Evolutionary conservation across 495 filamentous ascomycete species (phyloP).

Genomic region (Articulospora tetracladia): DNA sequence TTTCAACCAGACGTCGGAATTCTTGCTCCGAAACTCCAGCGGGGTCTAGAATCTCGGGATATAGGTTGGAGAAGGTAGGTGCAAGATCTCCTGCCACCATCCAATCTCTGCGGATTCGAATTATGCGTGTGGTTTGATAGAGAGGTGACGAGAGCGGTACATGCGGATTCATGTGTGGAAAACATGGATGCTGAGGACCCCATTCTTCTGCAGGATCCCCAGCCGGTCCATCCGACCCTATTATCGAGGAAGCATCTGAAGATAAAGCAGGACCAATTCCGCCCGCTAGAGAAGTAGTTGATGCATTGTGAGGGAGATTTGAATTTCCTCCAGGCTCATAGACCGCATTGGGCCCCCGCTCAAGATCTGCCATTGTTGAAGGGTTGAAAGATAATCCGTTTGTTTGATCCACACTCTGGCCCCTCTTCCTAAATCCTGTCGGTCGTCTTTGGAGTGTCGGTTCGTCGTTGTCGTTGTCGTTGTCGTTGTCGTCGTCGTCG

Average conservation of each 20-base stretch:
- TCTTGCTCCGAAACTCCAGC: slow-evolving; percentile 72
- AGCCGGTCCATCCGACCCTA: slow-evolving; percentile 39
- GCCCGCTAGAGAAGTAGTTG: slow-evolving; percentile 35
- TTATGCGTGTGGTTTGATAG: slow-evolving; percentile 75
- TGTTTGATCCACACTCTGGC: slow-evolving; percentile 24
- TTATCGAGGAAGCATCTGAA: slow-evolving; percentile 48
- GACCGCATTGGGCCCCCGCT: slow-evolving; percentile 35
- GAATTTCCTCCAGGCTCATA: slow-evolving; percentile 27
- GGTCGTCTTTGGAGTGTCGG: slow-evolving; percentile 28
- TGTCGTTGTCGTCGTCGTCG: slow-evolving; percentile 22
- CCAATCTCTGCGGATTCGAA: slow-evolving; percentile 89
- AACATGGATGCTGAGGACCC: slow-evolving; percentile 89
- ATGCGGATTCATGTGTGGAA: slow-evolving; percentile 88
- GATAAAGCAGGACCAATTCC: slow-evolving; percentile 46
- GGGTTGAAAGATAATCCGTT: slow-evolving; percentile 34
- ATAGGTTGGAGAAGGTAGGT: slow-evolving; percentile 88
- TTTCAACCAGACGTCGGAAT: slow-evolving; percentile 75
- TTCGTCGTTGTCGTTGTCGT: slow-evolving; percentile 8
- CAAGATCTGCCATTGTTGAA: slow-evolving; percentile 42
- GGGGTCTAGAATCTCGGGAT: slow-evolving; percentile 91
- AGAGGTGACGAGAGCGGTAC: slow-evolving; percentile 73
- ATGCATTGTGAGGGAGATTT: slow-evolving; percentile 23
- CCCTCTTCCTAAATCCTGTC: not conserved
- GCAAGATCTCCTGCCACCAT: slow-evolving; percentile 86
- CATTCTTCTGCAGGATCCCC: slow-evolving; percentile 51